Percentiles rank a stretch among this genome's conserved stretches.
phyloP scores from a whole-genome alignment of 768 basidiomycete species.

The Pleurotus ostreatus region DNA sequence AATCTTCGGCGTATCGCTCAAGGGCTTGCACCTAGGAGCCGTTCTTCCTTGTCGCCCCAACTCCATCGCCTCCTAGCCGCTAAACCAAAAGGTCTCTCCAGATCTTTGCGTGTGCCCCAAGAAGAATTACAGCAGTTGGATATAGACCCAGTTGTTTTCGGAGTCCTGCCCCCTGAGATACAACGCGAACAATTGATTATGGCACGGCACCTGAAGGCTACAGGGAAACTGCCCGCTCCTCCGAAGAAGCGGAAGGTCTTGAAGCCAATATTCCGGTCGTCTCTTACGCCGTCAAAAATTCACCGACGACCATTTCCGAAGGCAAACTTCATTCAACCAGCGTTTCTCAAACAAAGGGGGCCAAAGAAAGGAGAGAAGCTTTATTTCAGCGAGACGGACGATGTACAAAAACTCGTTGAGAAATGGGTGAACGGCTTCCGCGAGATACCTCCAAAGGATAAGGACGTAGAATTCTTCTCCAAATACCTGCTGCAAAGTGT shows the following conservation, averaged over 20 bases:
- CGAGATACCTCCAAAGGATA: conserved; percentile 59
- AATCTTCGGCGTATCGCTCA: conserved; percentile 57
- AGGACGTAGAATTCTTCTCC: conserved; percentile 73
- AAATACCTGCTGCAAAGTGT: conserved; percentile 70
- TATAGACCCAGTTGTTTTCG: conserved; percentile 74
- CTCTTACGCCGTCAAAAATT: conserved; percentile 35
- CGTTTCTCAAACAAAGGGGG: conserved; percentile 55
- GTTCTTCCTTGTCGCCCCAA: conserved; percentile 33
- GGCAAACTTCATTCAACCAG: conserved; percentile 46
- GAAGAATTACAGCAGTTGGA: conserved; percentile 58
- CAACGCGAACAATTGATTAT: conserved; percentile 74
- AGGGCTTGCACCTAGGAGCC: conserved; percentile 57
- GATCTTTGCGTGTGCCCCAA: conserved; percentile 42
- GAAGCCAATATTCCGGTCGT: conserved; percentile 43
- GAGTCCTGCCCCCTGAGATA: conserved; percentile 54
- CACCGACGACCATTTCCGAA: conserved; percentile 49
- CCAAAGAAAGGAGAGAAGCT: conserved; percentile 53
- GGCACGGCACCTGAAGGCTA: conserved; percentile 46
- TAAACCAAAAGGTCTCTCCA: conserved; percentile 26
- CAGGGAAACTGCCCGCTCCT: conserved; percentile 34
- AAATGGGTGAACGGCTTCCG: conserved; percentile 69
- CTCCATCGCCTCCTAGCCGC: conserved; percentile 27
- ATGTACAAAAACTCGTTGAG: conserved; percentile 70
- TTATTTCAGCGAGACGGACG: conserved; percentile 58
- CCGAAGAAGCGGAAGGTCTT: conserved; percentile 46